Percentiles rank a stretch among this genome's conserved stretches.
phyloP scores from a whole-genome alignment of 2,329 filamentous ascomycete genomes.

The Colletotrichum agaves region DNA sequence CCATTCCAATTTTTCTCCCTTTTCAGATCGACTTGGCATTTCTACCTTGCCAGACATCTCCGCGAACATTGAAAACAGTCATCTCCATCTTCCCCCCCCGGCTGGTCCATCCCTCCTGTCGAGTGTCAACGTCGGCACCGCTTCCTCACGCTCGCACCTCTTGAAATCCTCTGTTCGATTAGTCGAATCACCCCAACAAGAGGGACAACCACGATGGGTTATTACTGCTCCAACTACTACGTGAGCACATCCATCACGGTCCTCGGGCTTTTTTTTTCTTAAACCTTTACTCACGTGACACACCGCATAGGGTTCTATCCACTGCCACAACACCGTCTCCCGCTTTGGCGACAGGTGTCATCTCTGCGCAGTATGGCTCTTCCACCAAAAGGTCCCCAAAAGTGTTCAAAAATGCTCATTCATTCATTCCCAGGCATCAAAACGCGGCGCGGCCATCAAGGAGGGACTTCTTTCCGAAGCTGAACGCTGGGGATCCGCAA shows the following conservation, averaged over 20 bases:
- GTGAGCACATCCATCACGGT: constrained; percentile 35
- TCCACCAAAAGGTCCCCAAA: background rate
- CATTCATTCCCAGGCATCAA: constrained; percentile 12
- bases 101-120: constrained; percentile 31
- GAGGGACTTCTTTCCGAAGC: constrained; percentile 35
- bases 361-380: constrained; percentile 42
- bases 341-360: constrained; percentile 46
- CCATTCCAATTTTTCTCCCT: background rate
- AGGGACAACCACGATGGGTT: constrained; percentile 41
- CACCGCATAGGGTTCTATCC: constrained; percentile 43
- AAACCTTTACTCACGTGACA: constrained; percentile 10
- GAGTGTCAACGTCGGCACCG: constrained; percentile 10
- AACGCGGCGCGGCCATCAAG: constrained; percentile 36
- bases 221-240: constrained; percentile 49
- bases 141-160: background rate
- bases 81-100: background rate
- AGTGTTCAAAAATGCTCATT: background rate
- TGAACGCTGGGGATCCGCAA: constrained; percentile 32
- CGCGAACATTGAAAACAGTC: constrained; percentile 20
- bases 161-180: constrained; percentile 2
- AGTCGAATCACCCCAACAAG: background rate
- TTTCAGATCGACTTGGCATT: constrained; percentile 16
- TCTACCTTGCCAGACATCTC: constrained; percentile 30
- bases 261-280: background rate
- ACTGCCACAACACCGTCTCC: constrained; percentile 46